Evolutionary conservation across 768 basidiomycete genomes (phyloP), one percentile per base, ranked within the genome.

Genomic region (Boletus subcaerulescens): DNA sequence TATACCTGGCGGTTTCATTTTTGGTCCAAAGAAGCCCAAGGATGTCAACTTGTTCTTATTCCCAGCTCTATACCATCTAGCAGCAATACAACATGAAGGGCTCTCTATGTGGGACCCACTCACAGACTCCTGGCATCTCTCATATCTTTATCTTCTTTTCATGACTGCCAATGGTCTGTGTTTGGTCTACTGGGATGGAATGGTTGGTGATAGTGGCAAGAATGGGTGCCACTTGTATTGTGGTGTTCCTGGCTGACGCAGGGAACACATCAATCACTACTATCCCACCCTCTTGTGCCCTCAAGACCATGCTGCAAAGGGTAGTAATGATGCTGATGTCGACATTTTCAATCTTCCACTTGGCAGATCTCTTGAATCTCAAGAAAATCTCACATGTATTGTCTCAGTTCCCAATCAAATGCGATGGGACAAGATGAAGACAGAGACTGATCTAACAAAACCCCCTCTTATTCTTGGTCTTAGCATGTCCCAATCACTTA

Each of bases 391-490:
- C 4, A 0, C 10, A 1, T n/a, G n/a, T 15, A 36, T 51, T 15
- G 26, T 45, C 18, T 22, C 33, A 1, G 24, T 35, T 1, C 2
- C n/a, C 1, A 71, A 60, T n/a, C 39, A 62, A 4, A 55, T 59
- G 0, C 50, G 73, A 26, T 77, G 69, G 49, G 52, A 66, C 18
- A 36, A 52, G 2, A 32, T 43, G 5, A 69, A 74, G 0, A 60
- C 66, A 1, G 60, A 63, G 5, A 77, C 73, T 1, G 76, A 77
- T 0, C 62, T 78, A 12, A 62, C 48, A 0, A 74, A n/a, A n/a
- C n/a, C n/a, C n/a, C n/a, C n/a, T n/a, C n/a, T n/a, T 73, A 68
- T 80, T 20, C 60, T 61, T 15, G 74, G 74, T 1, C 60, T 81
- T 10, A 18, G 43, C 0, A 45, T 45, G 0, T 22, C 41, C 0